Base-by-base conservation (phyloP, 805 yeast species). In the Schwanniomyces sp. region DNA sequence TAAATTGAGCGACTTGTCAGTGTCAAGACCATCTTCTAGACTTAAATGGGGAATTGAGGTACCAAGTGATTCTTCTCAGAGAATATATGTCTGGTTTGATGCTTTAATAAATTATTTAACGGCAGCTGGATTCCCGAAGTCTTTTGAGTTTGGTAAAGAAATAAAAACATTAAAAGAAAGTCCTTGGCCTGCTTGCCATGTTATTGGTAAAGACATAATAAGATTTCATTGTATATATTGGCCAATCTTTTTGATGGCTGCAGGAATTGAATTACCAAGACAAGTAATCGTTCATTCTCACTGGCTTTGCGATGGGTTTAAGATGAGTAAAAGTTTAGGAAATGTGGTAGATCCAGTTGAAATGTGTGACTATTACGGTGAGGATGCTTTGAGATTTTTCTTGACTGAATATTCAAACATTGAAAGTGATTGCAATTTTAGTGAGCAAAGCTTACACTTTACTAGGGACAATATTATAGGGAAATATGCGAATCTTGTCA, bases 61-160 rank as follows among this genome's bases (percentile, higher is more conserved):
- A 1, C 98, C 99, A 1, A 73, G 75, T 18, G 96, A 91, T 59
- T 67, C 76, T 0, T 58, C 83, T 0, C 98, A 92, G 61, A 85
- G 79, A 41, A 83, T 94, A 45, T 94, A 94, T 59, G 99, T 94
- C 12, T 94, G 99, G 99, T 85, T 94, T 50, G 99, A 94, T 69
- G 99, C 99, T 0, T 73, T 94, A 40, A 75, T 86, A 39, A 94
- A 91, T 64, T 94, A 94, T 60, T 46, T 90, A 4, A 88, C 97
- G 1, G 78, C 89, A 1, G 70, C 81, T 2, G 89, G 88, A 2
- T 87, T 65, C 44, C 74, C 75, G 1, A 34, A 46, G 2, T 41
- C 47, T 0, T 58, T 61, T 43, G 30, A 48, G 6, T 26, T 34
- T 5, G 42, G 34, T 16, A 46, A 45, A 1, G 14, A 16, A n/a